Conservation (phyloP, 768 basidiomycete species). For the Cubamyces sp. region DNA sequence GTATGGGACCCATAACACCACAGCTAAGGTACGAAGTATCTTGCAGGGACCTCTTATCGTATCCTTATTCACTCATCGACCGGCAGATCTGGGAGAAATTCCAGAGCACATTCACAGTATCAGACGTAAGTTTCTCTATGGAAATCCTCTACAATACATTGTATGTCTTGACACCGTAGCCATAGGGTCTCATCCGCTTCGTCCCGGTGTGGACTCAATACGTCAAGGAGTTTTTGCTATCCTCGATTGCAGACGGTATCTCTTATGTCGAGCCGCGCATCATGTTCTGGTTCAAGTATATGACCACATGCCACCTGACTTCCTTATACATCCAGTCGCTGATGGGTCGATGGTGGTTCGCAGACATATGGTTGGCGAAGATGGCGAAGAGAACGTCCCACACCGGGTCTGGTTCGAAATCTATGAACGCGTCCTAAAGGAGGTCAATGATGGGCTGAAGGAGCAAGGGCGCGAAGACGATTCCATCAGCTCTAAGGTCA, state of each 20-base stretch:
- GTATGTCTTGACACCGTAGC: neutral
- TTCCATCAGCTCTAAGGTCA: conserved; percentile 69
- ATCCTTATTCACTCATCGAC: neutral
- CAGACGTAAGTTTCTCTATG: conserved; percentile 44
- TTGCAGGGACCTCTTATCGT: neutral
- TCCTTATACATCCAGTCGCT: neutral
- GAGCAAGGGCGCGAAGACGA: conserved; percentile 57
- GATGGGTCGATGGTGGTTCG: neutral
- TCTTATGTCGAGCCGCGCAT: conserved; percentile 72
- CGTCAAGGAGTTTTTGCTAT: conserved; percentile 61
- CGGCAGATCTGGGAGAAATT: conserved; percentile 80
- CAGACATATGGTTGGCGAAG: conserved; percentile 59
- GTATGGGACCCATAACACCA: conserved; percentile 73
- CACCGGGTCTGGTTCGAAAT: conserved; percentile 62
- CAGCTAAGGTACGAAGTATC: conserved; percentile 52
- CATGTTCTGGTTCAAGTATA: conserved; percentile 63
- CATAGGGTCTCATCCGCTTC: conserved; percentile 47
- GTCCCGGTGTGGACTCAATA: conserved; percentile 64
- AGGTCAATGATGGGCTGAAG: conserved; percentile 56
- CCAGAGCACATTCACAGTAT: conserved; percentile 52
- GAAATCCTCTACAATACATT: neutral
- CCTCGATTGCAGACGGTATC: conserved; percentile 71
- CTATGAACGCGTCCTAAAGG: conserved; percentile 54
- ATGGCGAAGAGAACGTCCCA: conserved; percentile 59
- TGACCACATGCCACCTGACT: neutral